These are phyloP conservation scores for Coemansia sp. DNA, from an alignment of 192 early-diverging fungal species.

Conservation along the genomic window DNA sequence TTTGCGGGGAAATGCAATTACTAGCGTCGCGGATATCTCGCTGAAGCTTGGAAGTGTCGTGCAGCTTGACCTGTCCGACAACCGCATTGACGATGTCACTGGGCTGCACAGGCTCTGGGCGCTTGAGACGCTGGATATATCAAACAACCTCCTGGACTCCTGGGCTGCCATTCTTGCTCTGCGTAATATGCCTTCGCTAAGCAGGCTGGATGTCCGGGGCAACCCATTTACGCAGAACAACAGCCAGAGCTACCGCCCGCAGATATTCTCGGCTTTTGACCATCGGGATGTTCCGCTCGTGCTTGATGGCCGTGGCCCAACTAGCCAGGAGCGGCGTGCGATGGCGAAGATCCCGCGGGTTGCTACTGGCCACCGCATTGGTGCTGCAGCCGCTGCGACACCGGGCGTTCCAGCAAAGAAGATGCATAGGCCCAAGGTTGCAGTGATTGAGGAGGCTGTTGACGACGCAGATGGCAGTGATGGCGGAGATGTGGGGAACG, in stretches of 20 bases:
- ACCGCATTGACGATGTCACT: conserved; percentile 22
- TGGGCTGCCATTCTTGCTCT: conserved; percentile 28
- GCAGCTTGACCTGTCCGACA: conserved; percentile 33
- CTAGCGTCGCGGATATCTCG: conserved; percentile 31
- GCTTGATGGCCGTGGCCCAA: conserved; percentile 40
- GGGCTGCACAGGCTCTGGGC: conserved; percentile 49
- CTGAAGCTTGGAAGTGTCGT: conserved; percentile 34
- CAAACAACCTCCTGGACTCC: conserved; percentile 26
- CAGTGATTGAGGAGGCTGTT: conserved; percentile 48
- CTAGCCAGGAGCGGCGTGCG: conserved; percentile 30
- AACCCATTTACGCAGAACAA: conserved; percentile 37
- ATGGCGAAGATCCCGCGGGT: conserved; percentile 50
- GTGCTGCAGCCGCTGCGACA: not conserved
- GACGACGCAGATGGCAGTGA: conserved; percentile 10
- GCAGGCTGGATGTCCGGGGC: conserved; percentile 24
- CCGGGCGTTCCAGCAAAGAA: conserved; percentile 8
- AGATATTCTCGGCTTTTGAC: conserved; percentile 51
- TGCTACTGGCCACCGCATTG: conserved; percentile 32
- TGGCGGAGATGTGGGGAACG: not conserved
- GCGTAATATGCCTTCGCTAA: conserved; percentile 46
- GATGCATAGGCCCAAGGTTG: conserved; percentile 43
- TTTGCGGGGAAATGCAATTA: conserved; percentile 32
- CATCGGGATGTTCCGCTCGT: conserved; percentile 41
- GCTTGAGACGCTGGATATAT: conserved; percentile 37
- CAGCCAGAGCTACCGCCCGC: conserved; percentile 16